A percentile compares a stretch with the other conserved stretches of the same genome.
phyloP scores from a whole-genome alignment of 2,329 filamentous ascomycete genomes.

The Xylaria hypoxylon region DNA sequence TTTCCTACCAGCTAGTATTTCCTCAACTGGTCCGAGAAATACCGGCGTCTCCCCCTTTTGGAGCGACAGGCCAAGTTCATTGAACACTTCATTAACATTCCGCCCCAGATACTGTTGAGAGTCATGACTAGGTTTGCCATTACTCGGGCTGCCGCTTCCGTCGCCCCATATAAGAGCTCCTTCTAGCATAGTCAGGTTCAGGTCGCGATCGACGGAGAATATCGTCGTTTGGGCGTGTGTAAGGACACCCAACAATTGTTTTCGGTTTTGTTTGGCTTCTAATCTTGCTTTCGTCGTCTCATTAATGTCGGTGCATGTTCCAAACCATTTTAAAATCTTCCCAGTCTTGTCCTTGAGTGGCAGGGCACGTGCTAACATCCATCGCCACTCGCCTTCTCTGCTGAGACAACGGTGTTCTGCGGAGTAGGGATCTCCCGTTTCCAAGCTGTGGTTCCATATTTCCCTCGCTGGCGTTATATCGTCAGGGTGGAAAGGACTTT shows the following conservation, averaged over 20 bases:
- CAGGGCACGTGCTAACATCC: conserved; percentile 4
- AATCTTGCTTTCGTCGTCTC: conserved; percentile 1
- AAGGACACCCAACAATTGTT: conserved; percentile 2
- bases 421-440: not conserved
- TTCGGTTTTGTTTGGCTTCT: not conserved
- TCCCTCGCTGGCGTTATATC: not conserved
- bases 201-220: conserved; percentile 12
- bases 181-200: conserved; percentile 4
- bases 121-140: not conserved
- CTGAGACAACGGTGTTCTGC: not conserved
- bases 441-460: not conserved
- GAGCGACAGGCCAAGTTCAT: not conserved
- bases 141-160: not conserved
- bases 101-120: not conserved
- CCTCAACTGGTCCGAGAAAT: conserved; percentile 2
- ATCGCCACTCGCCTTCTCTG: conserved; percentile 2
- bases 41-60: not conserved
- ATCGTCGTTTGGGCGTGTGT: conserved; percentile 4
- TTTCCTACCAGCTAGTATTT: conserved; percentile 8
- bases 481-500: not conserved
- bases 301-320: conserved; percentile 6
- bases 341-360: conserved; percentile 7
- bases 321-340: conserved; percentile 10
- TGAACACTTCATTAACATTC: not conserved
- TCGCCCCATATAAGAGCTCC: conserved; percentile 7